These are phyloP conservation scores for Fagus sylvatica DNA, from an alignment of 306 rosid genomes.

Conservation along the genomic window DNA sequence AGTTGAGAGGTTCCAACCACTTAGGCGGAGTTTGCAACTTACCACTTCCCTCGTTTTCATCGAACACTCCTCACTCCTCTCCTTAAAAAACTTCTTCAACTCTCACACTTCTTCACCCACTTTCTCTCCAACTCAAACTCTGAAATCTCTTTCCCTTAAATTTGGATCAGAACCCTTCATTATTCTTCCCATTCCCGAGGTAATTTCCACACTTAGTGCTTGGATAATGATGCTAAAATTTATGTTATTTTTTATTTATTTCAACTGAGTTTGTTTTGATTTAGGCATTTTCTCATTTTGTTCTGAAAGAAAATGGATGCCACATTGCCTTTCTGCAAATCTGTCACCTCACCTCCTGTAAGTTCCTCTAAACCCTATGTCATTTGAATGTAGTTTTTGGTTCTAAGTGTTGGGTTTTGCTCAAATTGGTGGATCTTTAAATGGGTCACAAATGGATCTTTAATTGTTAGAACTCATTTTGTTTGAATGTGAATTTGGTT, in stretches of 20 bases:
- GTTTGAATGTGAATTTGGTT: background rate
- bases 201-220: constrained; percentile 7
- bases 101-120: background rate
- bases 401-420: background rate
- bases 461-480: background rate
- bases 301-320: constrained; percentile 49
- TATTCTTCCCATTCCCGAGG: constrained; percentile 10
- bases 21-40: constrained; percentile 53
- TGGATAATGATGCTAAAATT: background rate
- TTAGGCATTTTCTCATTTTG: constrained; percentile 5
- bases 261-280: constrained; percentile 8
- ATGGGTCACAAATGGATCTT: background rate
- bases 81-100: too few relatives aligned
- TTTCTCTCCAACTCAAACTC: background rate
- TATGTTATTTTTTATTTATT: background rate
- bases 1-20: background rate
- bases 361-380: constrained; percentile 15
- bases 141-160: background rate
- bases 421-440: background rate
- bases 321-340: constrained; percentile 65
- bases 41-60: constrained; percentile 43
- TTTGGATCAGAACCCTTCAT: background rate
- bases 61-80: constrained; percentile 15
- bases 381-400: constrained; percentile 2
- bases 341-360: constrained; percentile 55